Evolutionary conservation across 768 basidiomycete genomes (phyloP), one percentile per base, ranked within the genome.

Genomic region (Pleurotus giganteus): DNA sequence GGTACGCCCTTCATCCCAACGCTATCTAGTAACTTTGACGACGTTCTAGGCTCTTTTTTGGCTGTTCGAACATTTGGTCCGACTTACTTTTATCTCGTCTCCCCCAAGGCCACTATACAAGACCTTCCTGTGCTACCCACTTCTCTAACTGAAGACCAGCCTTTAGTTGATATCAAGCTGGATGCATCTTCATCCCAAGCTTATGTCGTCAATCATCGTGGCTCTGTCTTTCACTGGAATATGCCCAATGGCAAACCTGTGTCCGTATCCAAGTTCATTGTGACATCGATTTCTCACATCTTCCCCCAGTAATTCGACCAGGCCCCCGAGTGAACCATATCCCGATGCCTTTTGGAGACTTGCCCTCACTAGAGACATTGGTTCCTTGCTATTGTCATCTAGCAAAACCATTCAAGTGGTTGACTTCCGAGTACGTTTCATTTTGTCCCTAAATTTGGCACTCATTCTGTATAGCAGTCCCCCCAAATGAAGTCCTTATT

Each of bases 361-460:
- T 31, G 75, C 75, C 41, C 53, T 70, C 23, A 73, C 72, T 15
- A 47, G 59, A 9, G 61, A 64, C 28, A 60, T 59, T 11, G 65
- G 75, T 12, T 68, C 71, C 15, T 80, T 75, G 55, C 70, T 82
- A 51, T 64, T 85, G 11, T 61, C 81, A 19, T 84, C 83, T 0
- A 71, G 65, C n/a, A 74, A 69, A 37, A 57, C 53, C 15, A 65
- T 86, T 34, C 63, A 61, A 31, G 71, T 73, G 12, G 56, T 84
- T 19, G 89, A 91, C 64, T 70, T 77, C 36, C 71, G 88, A 61
- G 89, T 89, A 70, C 37, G 77, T 59, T 19, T 41, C 15, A 27
- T 43, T 31, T 19, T 43, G 61, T 13, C 36, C 24, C n/a, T 51
- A 26, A 2, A 24, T 34, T 21, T 21, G 9, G 32, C 5, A 34